A percentile compares a stretch with the other conserved stretches of the same genome.
These are phyloP conservation scores for Phoma herbarum DNA, from an alignment of 2,329 filamentous ascomycete species.

Conservation along the genomic window DNA sequence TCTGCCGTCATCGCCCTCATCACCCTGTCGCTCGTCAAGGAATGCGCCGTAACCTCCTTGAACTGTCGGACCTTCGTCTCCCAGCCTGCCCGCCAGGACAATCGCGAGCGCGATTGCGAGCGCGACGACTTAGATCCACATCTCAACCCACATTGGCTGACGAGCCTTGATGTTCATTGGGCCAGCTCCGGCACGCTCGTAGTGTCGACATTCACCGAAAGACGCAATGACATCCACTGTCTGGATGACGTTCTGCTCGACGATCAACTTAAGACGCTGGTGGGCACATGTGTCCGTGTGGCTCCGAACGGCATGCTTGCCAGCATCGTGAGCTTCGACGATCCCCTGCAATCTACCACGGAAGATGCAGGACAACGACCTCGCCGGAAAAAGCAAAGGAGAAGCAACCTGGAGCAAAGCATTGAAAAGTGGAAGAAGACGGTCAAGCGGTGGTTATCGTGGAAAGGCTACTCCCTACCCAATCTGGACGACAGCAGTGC, in stretches of 20 bases:
- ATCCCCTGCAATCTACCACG: conserved; percentile 31
- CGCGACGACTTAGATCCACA: conserved; percentile 4
- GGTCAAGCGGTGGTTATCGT: conserved; percentile 46
- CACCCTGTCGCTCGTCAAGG: conserved; percentile 45
- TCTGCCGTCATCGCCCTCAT: conserved; percentile 49
- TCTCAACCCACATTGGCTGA: conserved; percentile 35
- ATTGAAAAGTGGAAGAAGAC: conserved; percentile 47
- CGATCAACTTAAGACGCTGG: conserved; percentile 29
- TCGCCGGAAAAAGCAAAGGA: conserved; percentile 39
- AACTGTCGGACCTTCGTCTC: conserved; percentile 51
- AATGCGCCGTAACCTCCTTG: conserved; percentile 44
- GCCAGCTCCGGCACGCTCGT: conserved; percentile 47
- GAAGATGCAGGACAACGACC: conserved; percentile 32
- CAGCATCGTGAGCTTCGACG: conserved; percentile 43
- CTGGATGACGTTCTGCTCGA: conserved; percentile 25
- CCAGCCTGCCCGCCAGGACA: conserved; percentile 25
- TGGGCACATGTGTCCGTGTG: conserved; percentile 45
- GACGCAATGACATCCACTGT: conserved; percentile 34
- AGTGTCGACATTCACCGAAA: conserved; percentile 41
- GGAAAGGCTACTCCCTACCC: conserved; percentile 46
- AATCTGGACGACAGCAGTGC: conserved; percentile 35
- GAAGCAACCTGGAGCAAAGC: conserved; percentile 37
- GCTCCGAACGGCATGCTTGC: conserved; percentile 48
- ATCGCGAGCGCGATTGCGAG: conserved; percentile 19
- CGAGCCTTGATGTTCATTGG: conserved; percentile 45